phyloP scores from a whole-genome alignment of 208 protist species.

The Leishmania guyanensis region DNA sequence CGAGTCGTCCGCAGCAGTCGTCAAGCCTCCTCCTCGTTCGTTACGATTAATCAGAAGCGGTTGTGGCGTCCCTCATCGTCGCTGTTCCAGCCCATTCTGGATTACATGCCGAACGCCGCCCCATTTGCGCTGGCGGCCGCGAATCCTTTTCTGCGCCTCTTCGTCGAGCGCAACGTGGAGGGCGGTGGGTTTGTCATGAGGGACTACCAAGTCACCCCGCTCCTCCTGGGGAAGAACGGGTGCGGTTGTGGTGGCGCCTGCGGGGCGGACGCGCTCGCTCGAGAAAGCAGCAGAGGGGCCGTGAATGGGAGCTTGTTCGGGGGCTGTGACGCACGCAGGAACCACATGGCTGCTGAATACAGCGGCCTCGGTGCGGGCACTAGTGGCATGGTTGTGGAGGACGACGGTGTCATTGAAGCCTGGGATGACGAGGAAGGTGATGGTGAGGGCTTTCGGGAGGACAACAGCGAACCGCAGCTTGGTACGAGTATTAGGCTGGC shows the following conservation, averaged over 20 bases:
- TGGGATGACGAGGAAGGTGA: slow-evolving; percentile 9
- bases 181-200: slow-evolving; percentile 29
- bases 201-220: slow-evolving; percentile 33
- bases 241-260: background rate
- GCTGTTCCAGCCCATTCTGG: slow-evolving; percentile 35
- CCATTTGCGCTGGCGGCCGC: slow-evolving; percentile 42
- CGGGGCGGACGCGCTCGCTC: background rate
- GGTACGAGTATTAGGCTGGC: background rate
- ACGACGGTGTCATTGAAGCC: slow-evolving; percentile 18
- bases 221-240: background rate
- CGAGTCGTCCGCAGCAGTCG: slow-evolving; percentile 18
- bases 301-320: background rate
- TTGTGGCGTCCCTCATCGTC: slow-evolving; percentile 43
- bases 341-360: background rate
- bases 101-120: slow-evolving; percentile 40
- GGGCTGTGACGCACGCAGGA: background rate
- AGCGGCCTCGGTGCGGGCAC: slow-evolving; percentile 16
- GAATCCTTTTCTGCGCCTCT: slow-evolving; percentile 48
- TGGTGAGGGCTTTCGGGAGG: slow-evolving; percentile 3
- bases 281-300: background rate
- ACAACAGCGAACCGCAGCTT: background rate
- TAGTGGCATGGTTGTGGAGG: slow-evolving; percentile 36
- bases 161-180: slow-evolving; percentile 41
- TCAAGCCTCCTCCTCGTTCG: slow-evolving; percentile 37
- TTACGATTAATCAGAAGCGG: slow-evolving; percentile 45